These are phyloP conservation scores for Myriangium duriaei DNA, from an alignment of 2,329 filamentous ascomycete genomes.

Conservation along the genomic window DNA sequence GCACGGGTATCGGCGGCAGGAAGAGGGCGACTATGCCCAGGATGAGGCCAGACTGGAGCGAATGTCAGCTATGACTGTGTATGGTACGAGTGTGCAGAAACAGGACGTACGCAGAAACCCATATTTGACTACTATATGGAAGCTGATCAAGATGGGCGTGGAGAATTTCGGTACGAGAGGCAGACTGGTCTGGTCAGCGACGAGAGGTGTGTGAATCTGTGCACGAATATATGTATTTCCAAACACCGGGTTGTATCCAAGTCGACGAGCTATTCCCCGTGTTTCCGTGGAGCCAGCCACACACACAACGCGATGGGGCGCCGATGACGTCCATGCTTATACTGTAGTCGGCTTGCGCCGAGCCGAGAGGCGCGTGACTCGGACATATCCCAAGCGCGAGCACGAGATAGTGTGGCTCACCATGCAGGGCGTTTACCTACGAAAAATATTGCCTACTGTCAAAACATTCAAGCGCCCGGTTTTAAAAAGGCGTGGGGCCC, in stretches of 20 bases:
- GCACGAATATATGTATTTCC: background rate
- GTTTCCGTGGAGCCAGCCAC: background rate
- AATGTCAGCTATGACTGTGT: background rate
- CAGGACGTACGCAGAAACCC: conserved; percentile 9
- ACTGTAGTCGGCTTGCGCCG: background rate
- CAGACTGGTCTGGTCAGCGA: background rate
- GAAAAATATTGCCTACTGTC: background rate
- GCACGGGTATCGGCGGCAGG: conserved; percentile 12
- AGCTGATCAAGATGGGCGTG: background rate
- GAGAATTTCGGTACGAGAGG: background rate
- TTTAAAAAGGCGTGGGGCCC: background rate
- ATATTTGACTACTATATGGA: conserved; percentile 1
- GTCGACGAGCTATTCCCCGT: background rate
- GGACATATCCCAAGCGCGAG: background rate
- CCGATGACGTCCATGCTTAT: background rate
- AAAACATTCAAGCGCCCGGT: background rate
- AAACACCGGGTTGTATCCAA: background rate
- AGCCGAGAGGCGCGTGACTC: background rate
- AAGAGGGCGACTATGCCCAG: conserved; percentile 12
- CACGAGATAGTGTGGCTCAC: background rate
- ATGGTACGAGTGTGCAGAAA: background rate
- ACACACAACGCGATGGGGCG: background rate
- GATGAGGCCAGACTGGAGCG: conserved; percentile 7
- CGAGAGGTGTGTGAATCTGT: background rate
- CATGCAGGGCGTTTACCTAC: no score